A percentile compares a stretch with the other conserved stretches of the same genome.
Conservation (phyloP, 2,329 filamentous ascomycete species). For the Penicillium fuscoglaucum region DNA sequence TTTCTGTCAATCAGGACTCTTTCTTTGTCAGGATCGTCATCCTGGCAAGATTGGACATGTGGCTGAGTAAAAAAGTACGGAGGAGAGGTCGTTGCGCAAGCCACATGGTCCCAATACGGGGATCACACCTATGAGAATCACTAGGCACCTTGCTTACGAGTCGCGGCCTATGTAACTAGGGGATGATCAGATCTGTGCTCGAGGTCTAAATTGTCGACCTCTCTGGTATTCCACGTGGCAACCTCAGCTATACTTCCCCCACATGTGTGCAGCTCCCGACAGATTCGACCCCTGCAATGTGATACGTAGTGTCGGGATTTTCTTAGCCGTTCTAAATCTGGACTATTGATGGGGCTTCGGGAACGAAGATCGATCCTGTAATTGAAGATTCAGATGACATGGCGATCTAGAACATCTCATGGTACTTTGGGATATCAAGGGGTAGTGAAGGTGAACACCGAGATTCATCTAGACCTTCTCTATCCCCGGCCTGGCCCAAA, state of each 20-base stretch:
- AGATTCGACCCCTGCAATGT: background rate
- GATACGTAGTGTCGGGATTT: background rate
- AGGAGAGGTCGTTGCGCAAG: slow-evolving; percentile 1
- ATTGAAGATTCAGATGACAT: background rate
- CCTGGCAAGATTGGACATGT: background rate
- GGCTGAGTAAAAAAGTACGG: background rate
- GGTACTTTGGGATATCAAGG: background rate
- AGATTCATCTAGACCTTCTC: slow-evolving; percentile 2
- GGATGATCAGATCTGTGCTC: background rate
- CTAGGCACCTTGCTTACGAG: background rate
- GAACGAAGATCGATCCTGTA: background rate
- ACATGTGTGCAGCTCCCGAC: slow-evolving; percentile 3
- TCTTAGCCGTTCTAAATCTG: background rate
- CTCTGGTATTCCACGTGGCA: slow-evolving; percentile 8
- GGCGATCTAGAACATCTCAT: background rate
- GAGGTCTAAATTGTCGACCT: background rate
- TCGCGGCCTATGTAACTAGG: background rate
- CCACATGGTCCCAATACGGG: slow-evolving; percentile 1
- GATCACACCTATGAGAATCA: background rate
- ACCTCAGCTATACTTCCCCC: slow-evolving; percentile 6
- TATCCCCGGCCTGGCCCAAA: slow-evolving; percentile 1
- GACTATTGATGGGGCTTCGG: background rate
- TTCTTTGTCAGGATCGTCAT: background rate
- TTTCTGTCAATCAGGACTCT: background rate
- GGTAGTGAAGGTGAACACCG: background rate